Base-by-base conservation (phyloP, 1,284 basidiomycete species). In the Boletellus deceptivus region DNA sequence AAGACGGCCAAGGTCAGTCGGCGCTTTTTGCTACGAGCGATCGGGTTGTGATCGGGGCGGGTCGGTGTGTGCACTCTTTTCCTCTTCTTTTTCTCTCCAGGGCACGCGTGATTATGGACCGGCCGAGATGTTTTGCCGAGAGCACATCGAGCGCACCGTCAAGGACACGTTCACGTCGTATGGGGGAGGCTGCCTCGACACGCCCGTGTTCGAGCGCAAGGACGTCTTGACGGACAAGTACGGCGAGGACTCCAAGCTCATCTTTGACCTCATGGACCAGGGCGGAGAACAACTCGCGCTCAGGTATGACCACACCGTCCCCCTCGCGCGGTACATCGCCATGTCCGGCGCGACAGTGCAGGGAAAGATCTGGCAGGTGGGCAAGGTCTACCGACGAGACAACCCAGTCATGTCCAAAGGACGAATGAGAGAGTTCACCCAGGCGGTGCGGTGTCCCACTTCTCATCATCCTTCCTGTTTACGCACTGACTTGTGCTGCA, bases 381-480 rank as follows among this genome's bases (percentile, higher is more conserved):
- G 94, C 27, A 99, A 99, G 73, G 96, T 99, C 22, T 99, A 99
- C 72, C 78, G 97, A 56, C 76, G 97, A 65, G 96, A 99, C 71
- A 95, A 91, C 64, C 96, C 97, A 1, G 95, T 96, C 53, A 95
- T 99, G 90, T 89, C 87, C 48, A 99, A 99, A 74, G 96, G 96
- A 4, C 81, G 96, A 35, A 98, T 99, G 93, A 82, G 96, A 56
- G 96, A 99, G 74, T 99, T 99, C 69, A 95, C 93, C 67, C 96
- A 99, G 74, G 98, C 96, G 58, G 93, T 95, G 60, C 63, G 86
- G 77, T 9, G 6, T 14, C 3, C 17, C 13, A 17, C 18, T 2
- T 20, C 35, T 3, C 13, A 11, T 31, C 29, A 3, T 5, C 17
- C 31, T 35, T 13, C 29, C 24, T 24, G 37, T n/a, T 2, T 7